Base-by-base conservation (phyloP, 2,329 filamentous ascomycete genomes). In the Botrytis galanthina region DNA sequence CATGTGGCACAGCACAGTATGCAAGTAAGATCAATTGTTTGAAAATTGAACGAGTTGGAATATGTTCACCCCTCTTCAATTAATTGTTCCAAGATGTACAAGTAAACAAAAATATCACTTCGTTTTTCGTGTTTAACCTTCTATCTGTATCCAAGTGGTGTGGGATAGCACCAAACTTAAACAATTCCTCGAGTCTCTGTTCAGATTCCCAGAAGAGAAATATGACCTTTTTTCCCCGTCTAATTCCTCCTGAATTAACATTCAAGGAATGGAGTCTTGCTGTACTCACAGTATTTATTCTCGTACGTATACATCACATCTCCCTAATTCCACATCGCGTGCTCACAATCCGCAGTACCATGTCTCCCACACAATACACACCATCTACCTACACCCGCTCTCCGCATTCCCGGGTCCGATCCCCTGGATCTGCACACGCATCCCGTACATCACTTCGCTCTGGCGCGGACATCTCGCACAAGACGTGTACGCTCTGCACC, bases 121-220 rank as follows among this genome's bases (percentile, higher is more conserved):
- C 0, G 7, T 16, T 2, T 54, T n/a, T 12, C 9, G 2, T n/a
- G 2, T n/a, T n/a, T 1, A 14, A 6, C 12, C 6, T n/a, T n/a
- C 14, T 54, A 18, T 39, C 10, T 39, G 37, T 39, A 12, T 54
- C n/a, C 26, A 54, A n/a, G 12, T n/a, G n/a, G 26, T 9, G 7
- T n/a, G 26, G 12, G n/a, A 54, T 1, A 48, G 22, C 10, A 26
- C n/a, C n/a, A 4, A 6, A 14, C 26, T 16, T 14, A n/a, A 3
- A 5, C n/a, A 1, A n/a, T 16, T 16, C 16, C 26, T 54, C n/a
- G 16, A 14, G 4, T n/a, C 48, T n/a, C n/a, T 54, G 22, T 54
- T 16, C 48, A 54, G 0, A 16, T 54, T 16, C 3, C 12, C 12
- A 54, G 48, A 6, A 7, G 26, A n/a, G 10, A n/a, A 54, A 54